phyloP scores from a whole-genome alignment of 768 basidiomycete species.

The Floccularia luteovirens region DNA sequence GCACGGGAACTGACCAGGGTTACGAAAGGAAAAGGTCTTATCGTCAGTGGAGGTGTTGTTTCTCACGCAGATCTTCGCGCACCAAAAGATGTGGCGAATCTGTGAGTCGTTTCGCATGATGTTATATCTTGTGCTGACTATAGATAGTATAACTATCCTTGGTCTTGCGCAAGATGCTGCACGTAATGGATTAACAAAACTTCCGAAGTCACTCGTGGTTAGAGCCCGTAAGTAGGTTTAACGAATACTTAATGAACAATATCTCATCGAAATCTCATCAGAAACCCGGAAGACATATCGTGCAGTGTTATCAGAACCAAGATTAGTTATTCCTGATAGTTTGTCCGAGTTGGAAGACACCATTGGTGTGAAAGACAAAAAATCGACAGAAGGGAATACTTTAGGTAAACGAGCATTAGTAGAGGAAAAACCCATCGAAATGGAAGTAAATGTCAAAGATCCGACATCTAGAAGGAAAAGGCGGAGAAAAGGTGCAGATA shows the following conservation, averaged over 20 bases:
- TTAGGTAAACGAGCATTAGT: too few relatives aligned
- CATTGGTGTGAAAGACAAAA: too few relatives aligned
- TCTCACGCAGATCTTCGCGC: conserved; percentile 56
- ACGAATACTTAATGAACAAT: neutral
- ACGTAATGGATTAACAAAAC: conserved; percentile 51
- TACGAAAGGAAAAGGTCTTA: conserved; percentile 70
- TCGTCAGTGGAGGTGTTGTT: conserved; percentile 66
- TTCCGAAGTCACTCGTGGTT: conserved; percentile 59
- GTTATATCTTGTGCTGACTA: neutral
- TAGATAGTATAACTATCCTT: conserved; percentile 52
- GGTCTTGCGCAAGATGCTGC: conserved; percentile 64
- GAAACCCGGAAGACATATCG: conserved; percentile 81
- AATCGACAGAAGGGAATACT: too few relatives aligned
- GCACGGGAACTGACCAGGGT: conserved; percentile 73
- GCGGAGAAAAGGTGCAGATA: too few relatives aligned
- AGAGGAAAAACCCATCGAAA: too few relatives aligned
- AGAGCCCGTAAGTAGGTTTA: conserved; percentile 55
- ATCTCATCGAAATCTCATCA: conserved; percentile 14
- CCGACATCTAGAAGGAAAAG: too few relatives aligned
- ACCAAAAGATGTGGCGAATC: conserved; percentile 67
- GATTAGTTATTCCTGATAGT: conserved; percentile 44
- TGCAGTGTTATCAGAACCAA: conserved; percentile 72
- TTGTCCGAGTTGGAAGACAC: too few relatives aligned
- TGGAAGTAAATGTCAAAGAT: too few relatives aligned
- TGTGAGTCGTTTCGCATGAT: conserved; percentile 37